These are phyloP conservation scores for Monosporozyma solicola DNA, from an alignment of 805 yeast genomes.

Conservation along the genomic window DNA sequence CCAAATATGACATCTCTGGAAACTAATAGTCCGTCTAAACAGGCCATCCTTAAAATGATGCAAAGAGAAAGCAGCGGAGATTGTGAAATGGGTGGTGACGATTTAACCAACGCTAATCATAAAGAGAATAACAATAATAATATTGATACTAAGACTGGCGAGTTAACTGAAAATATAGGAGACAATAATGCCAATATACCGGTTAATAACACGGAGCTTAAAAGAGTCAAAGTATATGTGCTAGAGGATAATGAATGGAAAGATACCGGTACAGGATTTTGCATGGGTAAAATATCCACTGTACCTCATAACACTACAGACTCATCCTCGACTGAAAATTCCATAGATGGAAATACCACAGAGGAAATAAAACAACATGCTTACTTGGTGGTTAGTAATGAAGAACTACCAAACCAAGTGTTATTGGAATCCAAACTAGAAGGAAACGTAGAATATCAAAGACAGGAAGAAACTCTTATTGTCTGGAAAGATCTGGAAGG, in stretches of 20 bases:
- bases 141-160: neutral
- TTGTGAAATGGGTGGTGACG: neutral
- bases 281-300: slow-evolving; percentile 43
- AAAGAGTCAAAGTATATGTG: slow-evolving; percentile 86
- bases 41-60: neutral
- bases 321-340: slow-evolving; percentile 15
- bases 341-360: neutral
- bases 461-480: slow-evolving; percentile 88
- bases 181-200: neutral
- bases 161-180: neutral
- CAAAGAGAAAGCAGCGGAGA: slow-evolving; percentile 1
- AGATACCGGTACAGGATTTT: slow-evolving; percentile 88
- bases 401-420: slow-evolving; percentile 47
- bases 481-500: slow-evolving; percentile 82
- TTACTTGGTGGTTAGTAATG: slow-evolving; percentile 63
- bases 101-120: neutral
- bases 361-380: slow-evolving; percentile 32
- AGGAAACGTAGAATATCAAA: slow-evolving; percentile 74
- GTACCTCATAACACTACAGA: neutral
- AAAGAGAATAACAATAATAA: neutral
- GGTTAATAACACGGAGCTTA: slow-evolving; percentile 34
- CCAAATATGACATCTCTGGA: neutral
- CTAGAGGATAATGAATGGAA: slow-evolving; percentile 78
- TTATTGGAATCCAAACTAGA: slow-evolving; percentile 59
- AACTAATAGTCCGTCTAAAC: neutral